These are phyloP conservation scores for Cercophora samala DNA, from an alignment of 495 filamentous ascomycete species.

Conservation along the genomic window DNA sequence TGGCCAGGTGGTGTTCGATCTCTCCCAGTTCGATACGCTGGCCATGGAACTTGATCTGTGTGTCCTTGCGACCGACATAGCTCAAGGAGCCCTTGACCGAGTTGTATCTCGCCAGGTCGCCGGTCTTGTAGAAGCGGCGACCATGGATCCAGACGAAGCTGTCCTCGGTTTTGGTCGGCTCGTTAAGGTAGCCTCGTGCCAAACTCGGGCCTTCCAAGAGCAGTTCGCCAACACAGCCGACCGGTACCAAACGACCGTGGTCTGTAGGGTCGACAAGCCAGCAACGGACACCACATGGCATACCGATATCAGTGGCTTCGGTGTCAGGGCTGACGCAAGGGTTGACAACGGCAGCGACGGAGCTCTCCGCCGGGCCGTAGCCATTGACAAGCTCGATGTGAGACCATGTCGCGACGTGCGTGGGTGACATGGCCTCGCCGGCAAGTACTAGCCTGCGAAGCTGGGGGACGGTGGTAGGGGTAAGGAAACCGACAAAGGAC, in stretches of 20 bases:
- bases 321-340: slow-evolving; percentile 12
- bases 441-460: slow-evolving; percentile 42
- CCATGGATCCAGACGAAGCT: neutral
- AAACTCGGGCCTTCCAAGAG: slow-evolving; percentile 61
- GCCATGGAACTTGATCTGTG: slow-evolving; percentile 41
- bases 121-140: slow-evolving; percentile 55
- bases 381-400: slow-evolving; percentile 35
- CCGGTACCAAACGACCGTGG: slow-evolving; percentile 56
- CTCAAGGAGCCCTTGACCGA: slow-evolving; percentile 47
- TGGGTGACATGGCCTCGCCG: slow-evolving; percentile 35
- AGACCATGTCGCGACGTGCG: slow-evolving; percentile 22
- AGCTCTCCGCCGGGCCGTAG: slow-evolving; percentile 33
- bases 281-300: slow-evolving; percentile 12
- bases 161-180: slow-evolving; percentile 12
- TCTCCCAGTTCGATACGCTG: slow-evolving; percentile 46
- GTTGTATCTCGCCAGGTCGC: slow-evolving; percentile 55
- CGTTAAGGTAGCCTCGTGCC: slow-evolving; percentile 57
- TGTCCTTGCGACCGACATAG: slow-evolving; percentile 43
- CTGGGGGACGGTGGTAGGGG: slow-evolving; percentile 39
- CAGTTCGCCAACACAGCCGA: slow-evolving; percentile 73
- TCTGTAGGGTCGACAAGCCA: slow-evolving; percentile 60
- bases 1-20: slow-evolving; percentile 49
- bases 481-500: slow-evolving; percentile 35
- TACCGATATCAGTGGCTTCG: slow-evolving; percentile 26
- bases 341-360: slow-evolving; percentile 27